These are phyloP conservation scores for Drechslerella stenobrocha DNA, from an alignment of 2,329 filamentous ascomycete species.

Conservation along the genomic window DNA sequence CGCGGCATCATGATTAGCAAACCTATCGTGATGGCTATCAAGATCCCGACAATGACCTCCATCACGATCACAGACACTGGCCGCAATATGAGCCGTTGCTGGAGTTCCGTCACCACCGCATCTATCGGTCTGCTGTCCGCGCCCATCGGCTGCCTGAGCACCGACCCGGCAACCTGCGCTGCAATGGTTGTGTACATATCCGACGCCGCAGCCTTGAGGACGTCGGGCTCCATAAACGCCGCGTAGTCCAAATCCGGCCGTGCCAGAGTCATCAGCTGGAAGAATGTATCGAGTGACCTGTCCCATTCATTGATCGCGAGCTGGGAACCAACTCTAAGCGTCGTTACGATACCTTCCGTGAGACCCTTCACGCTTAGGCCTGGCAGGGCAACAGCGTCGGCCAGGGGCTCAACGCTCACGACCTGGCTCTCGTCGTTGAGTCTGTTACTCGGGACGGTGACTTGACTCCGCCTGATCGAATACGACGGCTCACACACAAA, in stretches of 20 bases:
- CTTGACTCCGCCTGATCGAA: conserved; percentile 10
- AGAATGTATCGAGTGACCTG: conserved; percentile 25
- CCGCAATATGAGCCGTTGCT: conserved; percentile 40
- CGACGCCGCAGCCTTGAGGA: conserved; percentile 20
- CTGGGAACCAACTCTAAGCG: conserved; percentile 7
- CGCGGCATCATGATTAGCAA: conserved; percentile 22
- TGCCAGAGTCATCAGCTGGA: conserved; percentile 11
- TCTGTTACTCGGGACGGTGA: conserved; percentile 15
- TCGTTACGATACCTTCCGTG: conserved; percentile 16
- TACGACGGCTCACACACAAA: conserved; percentile 38
- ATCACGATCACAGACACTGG: conserved; percentile 44
- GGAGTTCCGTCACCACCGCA: conserved; percentile 16
- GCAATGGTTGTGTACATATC: conserved; percentile 29
- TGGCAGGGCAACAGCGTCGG: neutral
- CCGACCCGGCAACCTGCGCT: conserved; percentile 30
- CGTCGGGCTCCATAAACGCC: conserved; percentile 29
- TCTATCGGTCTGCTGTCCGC: conserved; percentile 4
- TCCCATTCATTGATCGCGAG: conserved; percentile 11
- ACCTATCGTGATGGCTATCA: conserved; percentile 33
- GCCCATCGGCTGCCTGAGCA: neutral
- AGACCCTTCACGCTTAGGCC: conserved; percentile 29
- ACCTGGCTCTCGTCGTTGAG: conserved; percentile 31
- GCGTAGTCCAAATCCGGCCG: conserved; percentile 30
- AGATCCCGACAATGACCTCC: conserved; percentile 32
- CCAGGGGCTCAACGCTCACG: conserved; percentile 13